These are phyloP conservation scores for Candida methanosorbosa DNA, from an alignment of 805 yeast genomes.

Conservation along the genomic window DNA sequence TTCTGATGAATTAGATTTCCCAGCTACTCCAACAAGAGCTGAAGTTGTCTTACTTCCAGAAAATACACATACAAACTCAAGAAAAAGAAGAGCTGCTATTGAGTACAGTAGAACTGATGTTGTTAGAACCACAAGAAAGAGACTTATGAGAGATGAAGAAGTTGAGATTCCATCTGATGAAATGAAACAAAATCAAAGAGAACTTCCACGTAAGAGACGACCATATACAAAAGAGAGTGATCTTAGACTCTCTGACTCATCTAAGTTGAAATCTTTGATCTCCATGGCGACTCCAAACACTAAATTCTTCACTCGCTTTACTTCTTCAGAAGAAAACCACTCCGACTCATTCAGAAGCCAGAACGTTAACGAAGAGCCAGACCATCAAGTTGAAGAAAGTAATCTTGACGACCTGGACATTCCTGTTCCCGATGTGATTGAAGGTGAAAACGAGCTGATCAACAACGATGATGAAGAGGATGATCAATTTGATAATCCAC, in stretches of 20 bases:
- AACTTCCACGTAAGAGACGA: constrained; percentile 10
- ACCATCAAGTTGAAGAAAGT: background rate
- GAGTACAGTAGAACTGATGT: constrained; percentile 28
- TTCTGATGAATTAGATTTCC: no score
- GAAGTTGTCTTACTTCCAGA: constrained; percentile 8
- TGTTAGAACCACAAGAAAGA: constrained; percentile 39
- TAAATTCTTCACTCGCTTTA: no score
- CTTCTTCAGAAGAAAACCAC: background rate
- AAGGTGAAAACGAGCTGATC: constrained; percentile 3
- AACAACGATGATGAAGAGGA: background rate
- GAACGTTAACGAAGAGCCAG: background rate
- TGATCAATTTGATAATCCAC: background rate
- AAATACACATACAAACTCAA: background rate
- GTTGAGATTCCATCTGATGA: constrained; percentile 35
- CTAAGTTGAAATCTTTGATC: background rate
- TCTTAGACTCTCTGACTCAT: background rate
- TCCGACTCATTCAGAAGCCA: constrained; percentile 12
- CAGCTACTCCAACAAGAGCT: no score
- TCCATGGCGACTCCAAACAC: background rate
- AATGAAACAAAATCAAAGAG: constrained; percentile 22
- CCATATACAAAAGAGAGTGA: constrained; percentile 4
- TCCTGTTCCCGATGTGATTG: background rate
- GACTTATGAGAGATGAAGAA: constrained; percentile 34
- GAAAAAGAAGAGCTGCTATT: background rate
- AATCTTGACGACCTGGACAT: background rate